Evolutionary conservation across 495 filamentous ascomycete species (phyloP).

Genomic region (Neurospora cerealis): DNA sequence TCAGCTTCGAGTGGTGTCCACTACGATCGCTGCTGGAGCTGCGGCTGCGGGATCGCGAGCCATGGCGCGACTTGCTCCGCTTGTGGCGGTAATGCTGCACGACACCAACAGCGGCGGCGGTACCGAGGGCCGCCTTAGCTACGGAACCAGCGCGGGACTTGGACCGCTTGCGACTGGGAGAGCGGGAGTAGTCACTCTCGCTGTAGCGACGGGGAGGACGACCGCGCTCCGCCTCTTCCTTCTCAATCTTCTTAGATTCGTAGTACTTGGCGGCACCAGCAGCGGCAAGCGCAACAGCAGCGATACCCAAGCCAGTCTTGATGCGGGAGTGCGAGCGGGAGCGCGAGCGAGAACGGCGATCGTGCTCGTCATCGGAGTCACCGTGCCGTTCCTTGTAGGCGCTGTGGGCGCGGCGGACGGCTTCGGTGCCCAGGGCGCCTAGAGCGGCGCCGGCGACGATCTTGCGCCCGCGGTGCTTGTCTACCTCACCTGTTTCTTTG

Average conservation of each 20-base stretch:
- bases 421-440: conserved; percentile 75
- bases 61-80: conserved; percentile 49
- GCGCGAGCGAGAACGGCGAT: conserved; percentile 35
- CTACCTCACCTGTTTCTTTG: conserved; percentile 44
- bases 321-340: conserved; percentile 47
- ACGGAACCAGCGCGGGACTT: conserved; percentile 59
- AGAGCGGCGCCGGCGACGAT: conserved; percentile 71
- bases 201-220: conserved; percentile 56
- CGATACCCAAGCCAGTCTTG: conserved; percentile 63
- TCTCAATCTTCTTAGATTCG: conserved; percentile 55
- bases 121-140: conserved; percentile 69
- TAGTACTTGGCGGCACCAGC: conserved; percentile 74
- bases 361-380: conserved; percentile 35
- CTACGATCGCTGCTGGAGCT: conserved; percentile 38
- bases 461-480: conserved; percentile 56
- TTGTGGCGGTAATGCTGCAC: conserved; percentile 65
- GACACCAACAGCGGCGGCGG: conserved; percentile 67
- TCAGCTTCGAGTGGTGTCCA: conserved; percentile 32
- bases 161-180: conserved; percentile 32
- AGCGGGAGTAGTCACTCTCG: conserved; percentile 26
- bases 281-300: conserved; percentile 63
- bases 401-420: conserved; percentile 58
- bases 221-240: conserved; percentile 55
- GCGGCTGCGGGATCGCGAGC: conserved; percentile 33
- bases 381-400: conserved; percentile 57